Percentiles rank a stretch among this genome's conserved stretches.
These are phyloP conservation scores for Dendryphion nanum DNA, from an alignment of 2,329 filamentous ascomycete genomes.

Conservation along the genomic window DNA sequence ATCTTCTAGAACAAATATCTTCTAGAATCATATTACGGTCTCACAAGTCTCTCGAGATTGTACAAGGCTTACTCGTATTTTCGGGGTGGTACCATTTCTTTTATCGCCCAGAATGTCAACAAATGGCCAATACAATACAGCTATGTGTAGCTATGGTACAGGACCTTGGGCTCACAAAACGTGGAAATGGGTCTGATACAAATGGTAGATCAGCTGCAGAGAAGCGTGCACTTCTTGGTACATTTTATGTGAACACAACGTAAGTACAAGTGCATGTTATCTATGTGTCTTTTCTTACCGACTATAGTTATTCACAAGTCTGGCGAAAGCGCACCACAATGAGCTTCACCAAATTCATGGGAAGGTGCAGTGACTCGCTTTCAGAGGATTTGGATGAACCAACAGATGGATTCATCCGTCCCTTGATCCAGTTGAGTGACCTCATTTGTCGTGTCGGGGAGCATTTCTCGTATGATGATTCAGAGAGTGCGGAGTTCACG, in stretches of 20 bases:
- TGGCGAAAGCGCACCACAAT: constrained; percentile 19
- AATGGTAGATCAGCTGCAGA: constrained; percentile 7
- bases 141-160: constrained; percentile 37
- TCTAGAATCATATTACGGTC: constrained; percentile 30
- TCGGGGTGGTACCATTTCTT: constrained; percentile 40
- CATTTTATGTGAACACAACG: constrained; percentile 15
- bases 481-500: constrained; percentile 16
- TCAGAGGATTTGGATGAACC: constrained; percentile 8
- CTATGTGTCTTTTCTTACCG: constrained; percentile 2
- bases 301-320: constrained; percentile 16
- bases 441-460: constrained; percentile 17
- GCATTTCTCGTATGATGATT: constrained; percentile 22
- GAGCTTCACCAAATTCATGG: constrained; percentile 15
- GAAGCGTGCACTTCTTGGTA: constrained; percentile 21
- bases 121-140: constrained; percentile 34
- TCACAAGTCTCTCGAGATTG: constrained; percentile 38
- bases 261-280: constrained; percentile 9
- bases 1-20: constrained; percentile 26
- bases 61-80: constrained; percentile 41
- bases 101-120: constrained; percentile 23
- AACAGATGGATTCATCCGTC: constrained; percentile 18
- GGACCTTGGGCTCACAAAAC: constrained; percentile 27
- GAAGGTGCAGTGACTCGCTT: constrained; percentile 13
- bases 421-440: constrained; percentile 16
- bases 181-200: constrained; percentile 3